Base-by-base conservation (phyloP, 2,329 filamentous ascomycete species). In the Colletotrichum lini region DNA sequence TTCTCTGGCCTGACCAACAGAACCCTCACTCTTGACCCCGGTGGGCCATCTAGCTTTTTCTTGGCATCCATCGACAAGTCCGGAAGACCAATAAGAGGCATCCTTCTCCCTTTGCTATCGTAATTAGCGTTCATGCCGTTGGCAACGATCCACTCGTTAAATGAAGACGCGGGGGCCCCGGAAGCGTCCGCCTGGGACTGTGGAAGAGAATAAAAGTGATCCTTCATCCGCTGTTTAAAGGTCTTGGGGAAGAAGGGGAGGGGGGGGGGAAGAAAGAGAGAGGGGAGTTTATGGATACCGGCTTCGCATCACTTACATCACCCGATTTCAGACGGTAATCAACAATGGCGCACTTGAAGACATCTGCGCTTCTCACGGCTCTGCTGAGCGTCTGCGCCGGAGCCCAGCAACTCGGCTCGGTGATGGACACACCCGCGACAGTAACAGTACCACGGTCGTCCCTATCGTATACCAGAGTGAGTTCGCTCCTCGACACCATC, bases 401-500 rank as follows among this genome's bases (percentile, higher is more conserved):
- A 16, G 62, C 67, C 2, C 63, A 70, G n/a, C 47, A 65, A n/a
- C 50, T 57, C 9, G 56, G 23, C 21, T 6, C n/a, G 12, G n/a
- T 23, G 2, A 35, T 23, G 15, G 60, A 52, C 0, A 30, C 30
- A 30, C 30, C 30, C 30, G 30, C 30, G 1, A 30, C 30, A 30
- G 30, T 7, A 30, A 30, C 8, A 30, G 8, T 7, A 38, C 3
- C 18, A 62, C 40, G 26, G 30, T 40, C 18, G 9, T 53, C 16
- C 7, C 53, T 57, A 42, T 52, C 67, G 1, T 73, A 67, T 21
- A 53, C 10, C 53, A 73, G 71, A 38, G n/a, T 67, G 10, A 73
- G 67, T 3, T 73, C 71, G 2, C 8, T 71, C 13, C 67, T 73
- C n/a, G 71, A 73, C 53, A 63, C 49, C 0, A 63, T 73, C n/a